Conservation (phyloP, 345 rosid genomes). For the Arabidopsis arenosa region DNA sequence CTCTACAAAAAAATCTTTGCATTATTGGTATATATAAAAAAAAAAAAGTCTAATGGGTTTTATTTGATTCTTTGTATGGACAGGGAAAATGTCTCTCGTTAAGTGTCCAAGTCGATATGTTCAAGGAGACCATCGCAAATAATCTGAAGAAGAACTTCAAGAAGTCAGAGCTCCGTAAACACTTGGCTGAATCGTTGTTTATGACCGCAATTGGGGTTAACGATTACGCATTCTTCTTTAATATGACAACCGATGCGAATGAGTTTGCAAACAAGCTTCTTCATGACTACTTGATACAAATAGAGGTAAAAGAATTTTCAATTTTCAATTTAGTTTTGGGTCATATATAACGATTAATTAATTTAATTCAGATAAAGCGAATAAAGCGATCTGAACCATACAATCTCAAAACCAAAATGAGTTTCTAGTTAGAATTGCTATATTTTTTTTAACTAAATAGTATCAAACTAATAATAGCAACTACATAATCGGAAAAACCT, state of each 20-base stretch:
- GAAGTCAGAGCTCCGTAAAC: slow-evolving; percentile 26
- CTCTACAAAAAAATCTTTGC: slow-evolving; percentile 16
- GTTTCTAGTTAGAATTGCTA: too few species aligned
- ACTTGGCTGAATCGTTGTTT: slow-evolving; percentile 39
- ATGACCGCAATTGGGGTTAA: slow-evolving; percentile 40
- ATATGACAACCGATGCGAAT: background rate
- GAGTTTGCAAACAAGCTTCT: slow-evolving; percentile 34
- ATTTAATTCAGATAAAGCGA: background rate
- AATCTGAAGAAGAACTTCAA: slow-evolving; percentile 31
- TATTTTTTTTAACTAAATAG: too few species aligned
- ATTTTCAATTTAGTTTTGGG: background rate
- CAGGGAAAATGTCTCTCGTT: slow-evolving; percentile 41
- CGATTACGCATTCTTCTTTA: slow-evolving; percentile 30
- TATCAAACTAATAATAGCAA: too few species aligned
- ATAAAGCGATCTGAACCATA: too few species aligned
- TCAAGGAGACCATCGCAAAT: slow-evolving; percentile 16
- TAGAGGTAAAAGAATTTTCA: slow-evolving; percentile 18
- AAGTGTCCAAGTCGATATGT: slow-evolving; percentile 40
- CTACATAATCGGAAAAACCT: background rate
- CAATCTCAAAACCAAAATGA: too few species aligned
- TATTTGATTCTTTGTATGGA: slow-evolving; percentile 15
- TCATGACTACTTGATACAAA: slow-evolving; percentile 30
- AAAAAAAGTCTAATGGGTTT: background rate
- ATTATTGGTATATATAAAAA: background rate
- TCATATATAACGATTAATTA: background rate